Percentiles rank a stretch among this genome's conserved stretches.
phyloP scores from a whole-genome alignment of 306 rosid genomes.

The Oemleria cerasiformis region DNA sequence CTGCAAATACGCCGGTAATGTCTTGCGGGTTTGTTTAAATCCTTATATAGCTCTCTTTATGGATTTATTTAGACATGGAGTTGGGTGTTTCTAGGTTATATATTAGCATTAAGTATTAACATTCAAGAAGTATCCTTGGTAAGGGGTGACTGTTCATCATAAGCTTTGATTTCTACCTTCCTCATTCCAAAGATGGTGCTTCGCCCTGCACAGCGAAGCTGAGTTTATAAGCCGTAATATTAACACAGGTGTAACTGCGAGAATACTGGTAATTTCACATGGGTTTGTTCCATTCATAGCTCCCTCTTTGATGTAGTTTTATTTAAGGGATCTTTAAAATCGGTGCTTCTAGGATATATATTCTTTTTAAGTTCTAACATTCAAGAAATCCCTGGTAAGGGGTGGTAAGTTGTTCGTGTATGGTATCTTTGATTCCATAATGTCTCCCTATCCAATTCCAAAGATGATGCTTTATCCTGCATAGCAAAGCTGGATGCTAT shows the following conservation, averaged over 20 bases:
- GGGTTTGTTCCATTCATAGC: slow-evolving; percentile 35
- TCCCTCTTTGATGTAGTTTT: slow-evolving; percentile 33
- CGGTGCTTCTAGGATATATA: slow-evolving; percentile 39
- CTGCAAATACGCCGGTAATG: slow-evolving; percentile 14
- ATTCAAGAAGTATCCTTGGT: slow-evolving; percentile 52
- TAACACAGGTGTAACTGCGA: slow-evolving; percentile 32
- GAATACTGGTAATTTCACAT: slow-evolving; percentile 29
- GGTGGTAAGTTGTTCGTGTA: slow-evolving; percentile 39
- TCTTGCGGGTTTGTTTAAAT: slow-evolving; percentile 15
- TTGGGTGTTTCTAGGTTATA: slow-evolving; percentile 37
- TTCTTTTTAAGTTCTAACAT: slow-evolving; percentile 32
- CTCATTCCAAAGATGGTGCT: slow-evolving; percentile 45
- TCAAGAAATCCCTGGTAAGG: slow-evolving; percentile 65
- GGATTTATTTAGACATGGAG: slow-evolving; percentile 28
- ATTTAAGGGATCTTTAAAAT: slow-evolving; percentile 38
- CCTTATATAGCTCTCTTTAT: not conserved
- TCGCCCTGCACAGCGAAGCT: slow-evolving; percentile 51
- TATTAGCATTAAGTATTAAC: slow-evolving; percentile 31
- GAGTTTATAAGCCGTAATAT: slow-evolving; percentile 23
- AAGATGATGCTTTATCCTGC: slow-evolving; percentile 56
- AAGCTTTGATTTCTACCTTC: slow-evolving; percentile 37
- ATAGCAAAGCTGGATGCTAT: slow-evolving; percentile 45
- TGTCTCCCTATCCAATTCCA: slow-evolving; percentile 43
- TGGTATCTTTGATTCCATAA: slow-evolving; percentile 30
- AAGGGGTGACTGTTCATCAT: slow-evolving; percentile 48